Conservation (phyloP, 1,139 yeast species). For the Sugiyamaella neomexicana region DNA sequence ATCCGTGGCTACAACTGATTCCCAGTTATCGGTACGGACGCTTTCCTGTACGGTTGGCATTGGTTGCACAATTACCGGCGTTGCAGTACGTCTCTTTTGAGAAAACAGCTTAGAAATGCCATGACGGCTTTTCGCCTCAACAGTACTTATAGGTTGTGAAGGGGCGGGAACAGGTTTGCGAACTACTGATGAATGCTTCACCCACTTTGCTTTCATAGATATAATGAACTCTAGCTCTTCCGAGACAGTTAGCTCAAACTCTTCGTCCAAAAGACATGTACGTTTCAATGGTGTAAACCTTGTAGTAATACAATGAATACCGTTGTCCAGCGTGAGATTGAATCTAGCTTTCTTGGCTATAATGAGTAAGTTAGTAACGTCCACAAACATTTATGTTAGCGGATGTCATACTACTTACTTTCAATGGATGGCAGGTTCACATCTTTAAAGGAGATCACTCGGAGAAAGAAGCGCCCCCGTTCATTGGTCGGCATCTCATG, state of each 20-base stretch:
- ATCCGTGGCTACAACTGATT: slow-evolving; percentile 60
- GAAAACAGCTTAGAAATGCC: slow-evolving; percentile 27
- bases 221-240: slow-evolving; percentile 66
- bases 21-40: slow-evolving; percentile 28
- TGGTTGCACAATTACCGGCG: slow-evolving; percentile 12
- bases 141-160: slow-evolving; percentile 16
- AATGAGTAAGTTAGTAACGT: background rate
- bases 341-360: slow-evolving; percentile 53
- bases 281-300: slow-evolving; percentile 54
- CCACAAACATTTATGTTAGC: background rate
- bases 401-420: slow-evolving; percentile 38
- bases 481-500: slow-evolving; percentile 46
- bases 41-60: slow-evolving; percentile 7
- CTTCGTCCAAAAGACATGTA: slow-evolving; percentile 62
- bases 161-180: slow-evolving; percentile 33
- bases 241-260: slow-evolving; percentile 77
- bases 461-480: slow-evolving; percentile 71
- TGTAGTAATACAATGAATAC: slow-evolving; percentile 81
- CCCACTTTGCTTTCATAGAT: slow-evolving; percentile 65
- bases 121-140: slow-evolving; percentile 16
- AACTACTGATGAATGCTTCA: slow-evolving; percentile 48
- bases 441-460: slow-evolving; percentile 59
- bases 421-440: slow-evolving; percentile 57
- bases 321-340: slow-evolving; percentile 79
- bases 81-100: slow-evolving; percentile 20